Base-by-base conservation (phyloP, 1,139 yeast genomes). In the Candida glucosophila region DNA sequence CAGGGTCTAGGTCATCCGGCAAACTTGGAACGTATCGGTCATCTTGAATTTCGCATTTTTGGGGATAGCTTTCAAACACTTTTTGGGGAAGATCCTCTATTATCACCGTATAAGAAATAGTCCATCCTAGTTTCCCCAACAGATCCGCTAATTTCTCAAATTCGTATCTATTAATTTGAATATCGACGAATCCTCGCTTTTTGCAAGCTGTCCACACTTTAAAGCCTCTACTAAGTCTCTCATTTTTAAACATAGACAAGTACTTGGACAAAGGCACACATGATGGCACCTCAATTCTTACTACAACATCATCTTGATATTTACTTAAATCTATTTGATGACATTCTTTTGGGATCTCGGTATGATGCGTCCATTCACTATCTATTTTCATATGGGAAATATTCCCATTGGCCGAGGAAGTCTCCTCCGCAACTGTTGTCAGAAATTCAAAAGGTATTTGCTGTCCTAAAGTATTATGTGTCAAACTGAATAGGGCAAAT, bases 51-150 rank as follows among this genome's bases (percentile, higher is more conserved):
- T 18, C 34, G 22, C 30, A 33, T 4, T 44, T 35, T 7, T 40
- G 32, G 2, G 82, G 78, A 34, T 53, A 73, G 0, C 79, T 62
- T 34, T 76, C 80, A 34, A 46, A 65, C 1, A 78, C 58, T 1
- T 61, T 52, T 38, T 70, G 75, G 2, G 79, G 58, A 31, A 79
- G 53, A 41, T 79, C 81, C 1, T 55, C 57, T 22, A 79, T 64
- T n/a, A 77, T 49, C 5, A 63, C 41, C 8, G 53, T 35, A 31
- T 50, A 59, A 4, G 44, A 26, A 20, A 55, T 24, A 8, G 31
- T 30, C 12, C 15, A 16, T 4, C 14, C 25, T 5, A 17, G 12
- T n/a, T 11, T 19, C n/a, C 43, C 46, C 28, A 43, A 47, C 17
- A 37, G 34, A 14, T 42, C 40, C 12, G 37, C 23, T 20, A 63